Conservation (phyloP, 345 rosid species). For the Salix exigua region DNA sequence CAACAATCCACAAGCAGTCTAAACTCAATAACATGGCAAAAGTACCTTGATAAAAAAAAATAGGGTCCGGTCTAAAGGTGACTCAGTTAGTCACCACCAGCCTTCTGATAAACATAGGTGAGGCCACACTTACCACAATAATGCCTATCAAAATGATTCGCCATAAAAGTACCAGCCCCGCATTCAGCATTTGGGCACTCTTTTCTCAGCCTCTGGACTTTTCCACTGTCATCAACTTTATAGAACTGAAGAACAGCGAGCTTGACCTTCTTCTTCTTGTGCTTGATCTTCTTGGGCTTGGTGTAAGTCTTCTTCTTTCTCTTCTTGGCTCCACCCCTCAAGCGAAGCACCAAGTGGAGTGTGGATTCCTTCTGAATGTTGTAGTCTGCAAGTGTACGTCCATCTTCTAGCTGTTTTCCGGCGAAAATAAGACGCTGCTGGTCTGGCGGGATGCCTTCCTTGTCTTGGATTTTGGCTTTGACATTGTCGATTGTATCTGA, state of each 20-base stretch:
- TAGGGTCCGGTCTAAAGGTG: no score
- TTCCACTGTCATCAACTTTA: conserved; percentile 1
- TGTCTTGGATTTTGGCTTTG: conserved; percentile 8
- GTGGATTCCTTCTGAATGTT: conserved; percentile 15
- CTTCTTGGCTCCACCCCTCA: conserved; percentile 11
- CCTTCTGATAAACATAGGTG: conserved; percentile 8
- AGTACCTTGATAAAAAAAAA: no score
- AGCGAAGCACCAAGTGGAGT: conserved; percentile 9
- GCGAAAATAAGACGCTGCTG: conserved; percentile 10
- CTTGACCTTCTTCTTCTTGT: conserved; percentile 13
- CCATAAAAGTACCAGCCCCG: conserved; percentile 11
- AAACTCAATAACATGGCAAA: neutral
- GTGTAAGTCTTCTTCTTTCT: conserved; percentile 13
- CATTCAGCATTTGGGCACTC: conserved; percentile 11
- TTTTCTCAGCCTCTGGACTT: conserved; percentile 6
- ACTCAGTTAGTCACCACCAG: neutral
- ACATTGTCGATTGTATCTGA: conserved; percentile 12
- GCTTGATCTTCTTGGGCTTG: conserved; percentile 14
- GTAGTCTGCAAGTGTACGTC: conserved; percentile 11
- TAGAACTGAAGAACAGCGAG: conserved; percentile 10
- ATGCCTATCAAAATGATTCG: conserved; percentile 11
- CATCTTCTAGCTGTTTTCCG: conserved; percentile 12
- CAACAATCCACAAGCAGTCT: neutral
- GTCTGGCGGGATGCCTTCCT: conserved; percentile 8
- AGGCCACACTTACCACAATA: conserved; percentile 13